Base-by-base conservation (phyloP, 148 eudicot genomes). In the Rhododendron griersonianum region DNA sequence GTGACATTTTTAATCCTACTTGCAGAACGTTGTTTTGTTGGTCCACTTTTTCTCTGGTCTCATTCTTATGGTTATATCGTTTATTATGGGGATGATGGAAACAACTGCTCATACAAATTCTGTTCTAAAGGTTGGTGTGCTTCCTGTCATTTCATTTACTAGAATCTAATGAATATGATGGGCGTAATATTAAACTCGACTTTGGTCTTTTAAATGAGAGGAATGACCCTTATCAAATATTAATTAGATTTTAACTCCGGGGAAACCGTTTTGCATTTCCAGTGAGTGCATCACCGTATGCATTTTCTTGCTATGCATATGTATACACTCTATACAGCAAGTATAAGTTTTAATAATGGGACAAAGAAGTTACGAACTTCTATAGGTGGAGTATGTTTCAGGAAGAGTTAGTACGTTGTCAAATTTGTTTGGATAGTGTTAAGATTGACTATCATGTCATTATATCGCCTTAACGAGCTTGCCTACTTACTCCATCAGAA, bases 21-120 rank as follows among this genome's bases (percentile, higher is more conserved):
- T 91, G 94, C 96, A 97, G 99, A 97, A 97, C 87, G 96, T 95
- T 82, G 93, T 97, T 84, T 92, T 97, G 28, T 84, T 97, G 92
- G 91, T 93, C 77, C 98, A 97, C 85, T 93, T 97, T 87, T 95
- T 97, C 90, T 90, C 96, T 41, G 99, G 99, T 57, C 95, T 97
- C 82, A 84, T 97, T 91, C 98, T 97, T 53, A 97, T 97, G 99
- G 95, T 91, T 77, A 89, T 95, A 85, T 97, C 99, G 25, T 97
- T 97, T 89, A 85, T 97, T 82, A 97, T 97, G 99, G 99, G 98
- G 78, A 90, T 95, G 65, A 89, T 94, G 50, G 90, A 90, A 75
- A 90, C 99, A 81, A 97, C 99, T 83, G 88, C 91, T 80, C 87
- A 84, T 61, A 82, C 87, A 47, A 97, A 97, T 90, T 93, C 99